These are phyloP conservation scores for Kodamaea lidongshanica DNA, from an alignment of 805 yeast species.

Conservation along the genomic window DNA sequence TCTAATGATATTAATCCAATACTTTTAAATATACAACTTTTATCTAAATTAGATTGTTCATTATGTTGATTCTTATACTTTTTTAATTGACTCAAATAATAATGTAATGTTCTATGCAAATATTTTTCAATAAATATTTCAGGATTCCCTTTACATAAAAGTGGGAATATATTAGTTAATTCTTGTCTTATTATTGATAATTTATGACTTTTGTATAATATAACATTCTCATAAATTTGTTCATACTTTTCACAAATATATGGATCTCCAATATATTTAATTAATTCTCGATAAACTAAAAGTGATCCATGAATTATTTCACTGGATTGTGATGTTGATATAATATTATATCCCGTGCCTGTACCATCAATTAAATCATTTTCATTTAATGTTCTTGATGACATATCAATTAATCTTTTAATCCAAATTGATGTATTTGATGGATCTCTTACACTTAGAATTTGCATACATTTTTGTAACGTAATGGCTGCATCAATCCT, in stretches of 20 bases:
- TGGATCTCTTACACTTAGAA: conserved; percentile 72
- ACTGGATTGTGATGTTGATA: conserved; percentile 25
- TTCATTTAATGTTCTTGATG: conserved; percentile 49
- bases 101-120: conserved; percentile 70
- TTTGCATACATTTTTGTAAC: conserved; percentile 67
- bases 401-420: conserved; percentile 59
- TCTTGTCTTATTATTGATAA: conserved; percentile 72
- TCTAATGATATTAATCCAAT: conserved; percentile 80
- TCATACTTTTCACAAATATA: conserved; percentile 68
- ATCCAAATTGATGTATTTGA: conserved; percentile 72
- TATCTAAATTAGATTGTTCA: conserved; percentile 46
- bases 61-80: conserved; percentile 46
- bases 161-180: conserved; percentile 77
- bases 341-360: conserved; percentile 16
- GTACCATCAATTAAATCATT: conserved; percentile 9
- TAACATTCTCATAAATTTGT: conserved; percentile 68
- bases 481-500: conserved; percentile 82
- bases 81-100: conserved; percentile 72
- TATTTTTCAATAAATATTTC: conserved; percentile 71
- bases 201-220: conserved; percentile 71
- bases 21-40: conserved; percentile 67
- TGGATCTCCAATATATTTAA: conserved; percentile 60
- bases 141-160: conserved; percentile 73
- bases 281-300: conserved; percentile 72
- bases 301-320: conserved; percentile 87